Evolutionary conservation across 129 eudicot species (phyloP).

Genomic region (Artemisia argyi): DNA sequence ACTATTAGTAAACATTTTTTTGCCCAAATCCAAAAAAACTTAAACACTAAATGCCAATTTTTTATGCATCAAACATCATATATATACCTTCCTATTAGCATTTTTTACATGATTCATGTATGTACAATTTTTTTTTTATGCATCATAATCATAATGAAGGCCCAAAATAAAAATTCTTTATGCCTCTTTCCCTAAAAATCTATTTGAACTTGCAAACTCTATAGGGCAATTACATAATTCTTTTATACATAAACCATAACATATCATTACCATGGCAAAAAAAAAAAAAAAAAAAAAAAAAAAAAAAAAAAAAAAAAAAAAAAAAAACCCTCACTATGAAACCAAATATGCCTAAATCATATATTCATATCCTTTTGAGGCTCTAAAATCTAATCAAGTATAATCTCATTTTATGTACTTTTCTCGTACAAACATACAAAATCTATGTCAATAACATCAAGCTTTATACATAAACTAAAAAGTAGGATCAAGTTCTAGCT

Average conservation of each 20-base stretch:
- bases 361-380: too few relatives aligned
- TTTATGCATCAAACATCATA: slow-evolving; percentile 9
- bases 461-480: not conserved
- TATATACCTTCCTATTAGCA: not conserved
- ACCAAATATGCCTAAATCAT: too few relatives aligned
- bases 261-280: too few relatives aligned
- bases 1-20: slow-evolving; percentile 28
- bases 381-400: too few relatives aligned
- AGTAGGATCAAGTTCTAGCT: not conserved
- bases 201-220: not conserved
- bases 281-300: too few relatives aligned
- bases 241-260: too few relatives aligned
- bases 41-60: not conserved
- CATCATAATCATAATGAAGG: not conserved
- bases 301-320: too few relatives aligned
- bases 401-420: too few relatives aligned
- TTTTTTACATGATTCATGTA: not conserved
- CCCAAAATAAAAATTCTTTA: not conserved
- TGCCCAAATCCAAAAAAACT: not conserved
- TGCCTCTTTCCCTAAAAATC: not conserved
- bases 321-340: too few relatives aligned
- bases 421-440: not conserved
- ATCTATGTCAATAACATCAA: slow-evolving; percentile 17
- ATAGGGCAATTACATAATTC: too few relatives aligned
- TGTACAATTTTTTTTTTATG: too few relatives aligned